A percentile compares a stretch with the other conserved stretches of the same genome.
phyloP scores from a whole-genome alignment of 2,329 filamentous ascomycete species.

The Corynespora cassiicola region DNA sequence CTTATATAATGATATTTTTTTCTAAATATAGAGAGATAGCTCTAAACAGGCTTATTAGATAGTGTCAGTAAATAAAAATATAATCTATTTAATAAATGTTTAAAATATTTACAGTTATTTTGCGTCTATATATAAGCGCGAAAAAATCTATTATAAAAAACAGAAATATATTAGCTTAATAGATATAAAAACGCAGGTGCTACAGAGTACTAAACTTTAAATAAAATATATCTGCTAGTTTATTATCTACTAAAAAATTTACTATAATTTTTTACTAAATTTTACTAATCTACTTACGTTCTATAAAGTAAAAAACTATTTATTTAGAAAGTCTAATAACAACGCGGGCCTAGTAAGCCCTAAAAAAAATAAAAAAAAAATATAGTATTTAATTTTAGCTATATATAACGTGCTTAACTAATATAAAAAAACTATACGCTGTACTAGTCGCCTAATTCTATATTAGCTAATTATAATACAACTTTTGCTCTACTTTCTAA shows the following conservation, averaged over 20 bases:
- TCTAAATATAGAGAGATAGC: constrained; percentile 7
- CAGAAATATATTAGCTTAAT: constrained; percentile 5
- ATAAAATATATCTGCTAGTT: constrained; percentile 8
- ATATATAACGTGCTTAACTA: constrained; percentile 2
- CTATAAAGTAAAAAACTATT: constrained; percentile 3
- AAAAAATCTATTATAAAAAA: constrained; percentile 4
- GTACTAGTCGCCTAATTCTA: constrained; percentile 4
- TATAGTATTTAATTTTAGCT: constrained; percentile 10
- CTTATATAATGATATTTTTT: constrained; percentile 8
- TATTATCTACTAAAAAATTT: constrained; percentile 8
- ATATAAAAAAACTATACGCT: constrained; percentile 6
- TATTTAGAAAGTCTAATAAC: constrained; percentile 1
- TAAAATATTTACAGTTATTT: constrained; percentile 6
- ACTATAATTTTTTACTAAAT: constrained; percentile 4
- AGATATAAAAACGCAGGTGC: constrained; percentile 8
- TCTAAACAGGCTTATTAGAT: constrained; percentile 5
- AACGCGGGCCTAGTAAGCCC: constrained; percentile 5
- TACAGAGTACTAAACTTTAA: constrained; percentile 7
- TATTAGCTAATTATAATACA: constrained; percentile 6
- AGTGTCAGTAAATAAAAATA: constrained; percentile 7
- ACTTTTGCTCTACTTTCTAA: constrained; percentile 5
- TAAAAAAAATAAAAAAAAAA: constrained; percentile 5
- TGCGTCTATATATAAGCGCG: constrained; percentile 3
- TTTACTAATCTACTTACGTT: constrained; percentile 4
- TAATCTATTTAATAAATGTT: constrained; percentile 3